Evolutionary conservation across 306 rosid genomes (phyloP), one percentile per base, ranked within the genome.

Genomic region (Styphnolobium japonicum): DNA sequence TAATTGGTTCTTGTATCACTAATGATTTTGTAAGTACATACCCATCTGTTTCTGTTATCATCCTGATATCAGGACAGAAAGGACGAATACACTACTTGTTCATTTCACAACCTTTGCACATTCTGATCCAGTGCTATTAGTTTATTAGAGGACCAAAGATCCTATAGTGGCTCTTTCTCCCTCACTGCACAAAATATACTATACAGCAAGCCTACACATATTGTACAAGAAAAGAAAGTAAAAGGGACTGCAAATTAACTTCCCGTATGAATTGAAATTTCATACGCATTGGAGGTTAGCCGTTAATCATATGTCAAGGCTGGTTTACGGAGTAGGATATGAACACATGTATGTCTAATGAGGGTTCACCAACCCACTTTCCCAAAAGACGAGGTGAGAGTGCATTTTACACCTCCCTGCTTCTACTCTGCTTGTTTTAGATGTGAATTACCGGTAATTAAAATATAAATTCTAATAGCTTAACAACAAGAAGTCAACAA

Each of bases 141-240:
- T 77, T 84, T 88, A 75, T 87, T 85, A 52, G 58, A 79, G 57
- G 75, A 81, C 86, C 79, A 73, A n/a, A n/a, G n/a, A n/a, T 83
- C 75, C 86, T 87, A 87, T 22, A 63, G 70, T 70, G 80, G 57
- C 79, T 75, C 84, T 82, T 85, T 45, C 75, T 63, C 64, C 78
- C 82, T 87, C 73, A 63, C 81, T 79, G 81, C 77, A 80, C 81
- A 82, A 76, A 77, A 66, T 82, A 76, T 61, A 80, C 93, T 87
- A 81, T 90, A 90, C 93, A 85, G 74, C 80, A 89, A 61, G 81
- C 65, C 77, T 61, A 65, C 81, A 75, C 79, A 82, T 80, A 81
- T 81, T 80, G 80, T 85, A 87, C 88, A 76, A 72, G 69, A n/a
- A n/a, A n/a, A n/a, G n/a, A 73, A 68, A 79, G 51, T 25, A 37